Evolutionary conservation across 1,284 basidiomycete genomes (phyloP).

Genomic region (Rhodotorula glutinis): DNA sequence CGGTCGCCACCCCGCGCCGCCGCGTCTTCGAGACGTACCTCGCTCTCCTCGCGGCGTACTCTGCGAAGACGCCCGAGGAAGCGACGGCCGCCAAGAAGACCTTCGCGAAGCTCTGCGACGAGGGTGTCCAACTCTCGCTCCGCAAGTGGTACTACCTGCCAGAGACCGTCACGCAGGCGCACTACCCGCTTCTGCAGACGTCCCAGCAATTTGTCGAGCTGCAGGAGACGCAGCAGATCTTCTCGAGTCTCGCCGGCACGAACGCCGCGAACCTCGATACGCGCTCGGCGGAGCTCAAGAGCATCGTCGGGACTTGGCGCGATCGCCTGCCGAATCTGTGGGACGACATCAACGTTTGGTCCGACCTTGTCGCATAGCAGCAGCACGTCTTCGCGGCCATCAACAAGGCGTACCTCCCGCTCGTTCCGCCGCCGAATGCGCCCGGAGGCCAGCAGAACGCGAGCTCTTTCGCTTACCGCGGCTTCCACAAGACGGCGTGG

Average conservation of each 20-base stretch:
- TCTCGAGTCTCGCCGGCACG: conserved; percentile 82
- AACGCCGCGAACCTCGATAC: conserved; percentile 87
- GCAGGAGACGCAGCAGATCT: conserved; percentile 87
- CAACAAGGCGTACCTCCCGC: conserved; percentile 91
- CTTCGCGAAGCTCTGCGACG: conserved; percentile 84
- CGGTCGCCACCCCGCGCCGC: conserved; percentile 84
- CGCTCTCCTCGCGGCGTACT: conserved; percentile 63
- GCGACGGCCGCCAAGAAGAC: conserved; percentile 51
- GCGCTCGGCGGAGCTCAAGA: conserved; percentile 91
- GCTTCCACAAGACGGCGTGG: conserved; percentile 99
- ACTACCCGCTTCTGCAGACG: conserved; percentile 90
- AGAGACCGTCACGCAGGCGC: conserved; percentile 77
- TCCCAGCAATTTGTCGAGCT: conserved; percentile 99
- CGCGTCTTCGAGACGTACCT: conserved; percentile 95
- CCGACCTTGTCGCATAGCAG: conserved; percentile 95
- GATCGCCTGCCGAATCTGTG: conserved; percentile 93
- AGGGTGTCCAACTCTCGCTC: conserved; percentile 93
- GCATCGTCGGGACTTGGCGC: conserved; percentile 93
- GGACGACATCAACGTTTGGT: conserved; percentile 99
- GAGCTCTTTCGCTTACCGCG: conserved; percentile 86
- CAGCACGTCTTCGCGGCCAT: conserved; percentile 89
- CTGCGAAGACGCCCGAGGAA: conserved; percentile 34
- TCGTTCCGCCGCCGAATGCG: conserved; percentile 61
- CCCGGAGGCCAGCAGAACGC: conserved; percentile 56
- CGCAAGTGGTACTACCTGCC: conserved; percentile 95